Base-by-base conservation (phyloP, 2,329 filamentous ascomycete species). In the Talaromyces sp. region DNA sequence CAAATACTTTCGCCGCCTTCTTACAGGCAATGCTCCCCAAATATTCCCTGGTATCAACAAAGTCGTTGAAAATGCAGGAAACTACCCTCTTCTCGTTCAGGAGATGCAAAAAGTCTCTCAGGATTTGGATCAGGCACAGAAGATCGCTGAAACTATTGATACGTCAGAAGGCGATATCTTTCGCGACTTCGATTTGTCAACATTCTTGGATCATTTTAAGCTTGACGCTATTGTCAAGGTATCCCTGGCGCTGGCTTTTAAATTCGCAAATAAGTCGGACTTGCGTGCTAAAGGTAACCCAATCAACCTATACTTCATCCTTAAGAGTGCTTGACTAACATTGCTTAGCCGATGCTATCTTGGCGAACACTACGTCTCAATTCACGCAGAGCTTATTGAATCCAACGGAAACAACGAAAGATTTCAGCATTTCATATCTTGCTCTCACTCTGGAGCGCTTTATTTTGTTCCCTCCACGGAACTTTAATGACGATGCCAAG, bases 131-230 rank as follows among this genome's bases (percentile, higher is more conserved):
- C 91, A 97, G 78, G 90, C 93, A 56, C 84, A 86, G 68, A 96
- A 91, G 77, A 96, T 99, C 71, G 93, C 93, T 63, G 93, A 98
- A 74, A 90, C 93, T 21, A 89, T 99, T 72, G 93, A 97, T 75
- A 89, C 87, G 1, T 90, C 87, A 21, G 93, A 95, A 67, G 92
- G 95, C 68, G 93, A 99, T 68, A 86, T 96, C 63, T 97, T 96
- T 74, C 89, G 92, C 61, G 93, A 98, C 72, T 97, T 99, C 69
- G 93, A 99, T 72, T 84, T 99, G n/a, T 89, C 90, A 2, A 90
- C 89, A 1, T 98, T 99, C 73, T 88, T 98, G 82, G 90, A 96
- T 65, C 93, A 98, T 75, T 99, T 99, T 81, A 92, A 93, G 73
- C 83, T 97, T 58, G 93, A 97, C 77, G 87, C 91, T 10, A 76